Evolutionary conservation across 2,329 filamentous ascomycete species (phyloP), one percentile per base, ranked within the genome.

Genomic region (Talaromyces sp.): DNA sequence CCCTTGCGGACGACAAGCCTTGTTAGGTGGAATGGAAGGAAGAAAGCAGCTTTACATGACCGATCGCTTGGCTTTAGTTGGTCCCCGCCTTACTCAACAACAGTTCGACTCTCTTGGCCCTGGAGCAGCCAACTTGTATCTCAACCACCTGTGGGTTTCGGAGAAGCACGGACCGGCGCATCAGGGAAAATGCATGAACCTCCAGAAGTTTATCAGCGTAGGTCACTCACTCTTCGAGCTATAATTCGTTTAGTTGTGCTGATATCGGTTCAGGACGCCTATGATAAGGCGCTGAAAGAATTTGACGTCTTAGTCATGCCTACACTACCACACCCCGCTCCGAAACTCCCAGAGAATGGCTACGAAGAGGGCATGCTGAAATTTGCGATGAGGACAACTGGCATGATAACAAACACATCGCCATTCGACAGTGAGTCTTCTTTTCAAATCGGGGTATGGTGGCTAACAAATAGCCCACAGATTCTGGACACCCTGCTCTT

Each of bases 11-110:
- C 48, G 31, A 37, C 48, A 52, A 37, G 48, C 48, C 48, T 37
- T 52, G 48, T 37, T 52, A 37, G 48, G 48, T n/a, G 33, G 48
- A 31, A 52, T 52, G 48, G 48, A 52, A 37, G 48, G 48, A 36
- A 52, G 48, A 52, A 52, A 52, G 48, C 48, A 52, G 48, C 48
- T 52, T 35, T 52, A 52, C 33, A 52, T 52, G 48, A 52, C 48
- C 21, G 48, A 52, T 22, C 48, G 48, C 7, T 22, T 52, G 48
- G 33, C 48, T 21, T 52, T 52, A 52, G 33, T 52, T 37, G 48
- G 48, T 37, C 48, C 31, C 48, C 48, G 31, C 17, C 48, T 52
- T 37, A 52, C 48, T 22, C 48, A 52, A 15, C 48, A 52, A 22
- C 33, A 52, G 48, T 52, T 52, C 33, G 33, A 39, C 48, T 22